Percentiles rank a stretch among this genome's conserved stretches.
Conservation (phyloP, 2,329 filamentous ascomycete genomes). For the Fusarium udum region DNA sequence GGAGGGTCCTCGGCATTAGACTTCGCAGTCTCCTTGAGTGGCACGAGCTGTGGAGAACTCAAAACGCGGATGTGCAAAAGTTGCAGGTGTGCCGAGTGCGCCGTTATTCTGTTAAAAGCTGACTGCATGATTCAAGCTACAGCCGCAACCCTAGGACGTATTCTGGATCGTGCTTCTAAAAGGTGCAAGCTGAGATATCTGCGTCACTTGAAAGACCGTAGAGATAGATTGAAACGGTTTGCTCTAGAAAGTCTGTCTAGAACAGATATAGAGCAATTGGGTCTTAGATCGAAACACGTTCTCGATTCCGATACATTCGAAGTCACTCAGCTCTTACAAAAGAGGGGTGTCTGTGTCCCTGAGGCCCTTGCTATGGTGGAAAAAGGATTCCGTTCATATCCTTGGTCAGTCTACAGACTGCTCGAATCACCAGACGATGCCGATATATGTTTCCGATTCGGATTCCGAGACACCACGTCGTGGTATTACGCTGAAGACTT, state of each 20-base stretch:
- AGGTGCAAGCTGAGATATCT: neutral
- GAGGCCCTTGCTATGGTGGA: neutral
- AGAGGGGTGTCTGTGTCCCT: rapidly evolving
- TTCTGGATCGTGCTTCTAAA: neutral
- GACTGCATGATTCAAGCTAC: neutral
- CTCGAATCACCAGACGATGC: rapidly evolving
- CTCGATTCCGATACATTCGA: neutral
- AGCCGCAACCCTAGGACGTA: too few relatives aligned
- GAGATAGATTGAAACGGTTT: neutral
- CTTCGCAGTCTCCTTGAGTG: too few relatives aligned
- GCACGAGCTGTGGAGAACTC: too few relatives aligned
- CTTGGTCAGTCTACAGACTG: neutral
- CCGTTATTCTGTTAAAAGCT: neutral
- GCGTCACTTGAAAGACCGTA: neutral
- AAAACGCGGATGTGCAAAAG: too few relatives aligned
- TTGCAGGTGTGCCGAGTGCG: neutral
- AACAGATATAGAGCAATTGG: rapidly evolving
- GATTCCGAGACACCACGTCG: rapidly evolving
- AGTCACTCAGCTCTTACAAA: neutral
- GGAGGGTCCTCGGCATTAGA: too few relatives aligned
- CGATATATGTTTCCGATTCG: rapidly evolving
- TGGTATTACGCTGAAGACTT: rapidly evolving
- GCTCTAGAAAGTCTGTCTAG: rapidly evolving
- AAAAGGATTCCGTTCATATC: too few relatives aligned
- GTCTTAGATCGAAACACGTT: rapidly evolving